phyloP scores from a whole-genome alignment of 2,329 filamentous ascomycete genomes.

The Cladosporium sp. region DNA sequence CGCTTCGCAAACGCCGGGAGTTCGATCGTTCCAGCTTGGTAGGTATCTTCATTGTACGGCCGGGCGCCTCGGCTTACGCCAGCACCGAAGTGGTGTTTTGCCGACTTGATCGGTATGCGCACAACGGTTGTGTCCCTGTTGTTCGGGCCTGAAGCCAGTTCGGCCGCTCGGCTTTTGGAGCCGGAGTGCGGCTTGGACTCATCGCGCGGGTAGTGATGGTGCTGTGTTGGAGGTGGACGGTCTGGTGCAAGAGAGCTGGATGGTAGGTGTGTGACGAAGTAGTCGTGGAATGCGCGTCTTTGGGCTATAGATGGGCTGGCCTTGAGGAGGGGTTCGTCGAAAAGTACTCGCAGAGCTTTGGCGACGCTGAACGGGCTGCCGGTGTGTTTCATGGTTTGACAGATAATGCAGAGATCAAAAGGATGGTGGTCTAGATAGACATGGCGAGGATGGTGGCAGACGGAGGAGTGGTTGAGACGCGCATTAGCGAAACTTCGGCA shows the following conservation, averaged over 20 bases:
- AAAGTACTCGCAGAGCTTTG: slow-evolving; percentile 30
- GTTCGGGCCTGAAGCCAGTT: slow-evolving; percentile 44
- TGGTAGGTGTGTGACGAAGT: slow-evolving; percentile 94
- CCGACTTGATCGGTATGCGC: slow-evolving; percentile 86
- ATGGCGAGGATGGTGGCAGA: not conserved
- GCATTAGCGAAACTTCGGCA: slow-evolving; percentile 1
- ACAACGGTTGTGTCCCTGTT: slow-evolving; percentile 85
- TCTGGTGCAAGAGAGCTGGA: slow-evolving; percentile 92
- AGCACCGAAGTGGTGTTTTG: slow-evolving; percentile 93
- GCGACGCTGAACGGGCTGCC: slow-evolving; percentile 33
- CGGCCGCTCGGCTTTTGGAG: slow-evolving; percentile 24
- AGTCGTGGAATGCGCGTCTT: slow-evolving; percentile 73
- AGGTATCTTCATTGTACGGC: slow-evolving; percentile 88
- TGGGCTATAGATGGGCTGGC: slow-evolving; percentile 17
- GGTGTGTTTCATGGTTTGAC: slow-evolving; percentile 29
- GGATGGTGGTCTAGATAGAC: not conserved
- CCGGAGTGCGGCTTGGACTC: slow-evolving; percentile 75
- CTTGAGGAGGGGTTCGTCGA: slow-evolving; percentile 24
- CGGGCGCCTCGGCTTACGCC: slow-evolving; percentile 77
- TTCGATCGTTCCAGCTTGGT: slow-evolving; percentile 91
- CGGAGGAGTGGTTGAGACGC: not conserved
- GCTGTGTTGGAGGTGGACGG: slow-evolving; percentile 53
- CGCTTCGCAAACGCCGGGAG: slow-evolving; percentile 89
- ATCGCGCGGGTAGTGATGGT: slow-evolving; percentile 83
- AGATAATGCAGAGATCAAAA: not conserved